These are phyloP conservation scores for Aleurites moluccanus DNA, from an alignment of 441 rosid species.

Conservation along the genomic window DNA sequence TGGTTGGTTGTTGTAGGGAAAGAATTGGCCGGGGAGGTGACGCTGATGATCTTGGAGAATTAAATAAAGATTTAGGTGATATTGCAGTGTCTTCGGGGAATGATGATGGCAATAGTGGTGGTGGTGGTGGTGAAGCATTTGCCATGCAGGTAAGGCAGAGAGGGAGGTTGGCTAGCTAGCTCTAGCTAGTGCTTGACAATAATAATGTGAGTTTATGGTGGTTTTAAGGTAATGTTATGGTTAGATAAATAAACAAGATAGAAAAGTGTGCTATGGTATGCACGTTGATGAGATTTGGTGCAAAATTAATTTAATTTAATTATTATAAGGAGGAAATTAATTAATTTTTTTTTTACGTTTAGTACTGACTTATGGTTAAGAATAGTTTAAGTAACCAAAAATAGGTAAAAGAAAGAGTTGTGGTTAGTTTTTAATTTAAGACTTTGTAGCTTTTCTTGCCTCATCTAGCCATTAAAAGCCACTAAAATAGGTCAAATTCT, in stretches of 20 bases:
- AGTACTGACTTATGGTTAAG: constrained; percentile 16
- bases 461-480: not conserved
- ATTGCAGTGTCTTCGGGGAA: not conserved
- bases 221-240: not conserved
- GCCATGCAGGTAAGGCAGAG: constrained; percentile 22
- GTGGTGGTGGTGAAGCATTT: constrained; percentile 4
- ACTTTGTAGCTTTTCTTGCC: not conserved
- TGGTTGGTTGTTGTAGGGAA: constrained; percentile 37
- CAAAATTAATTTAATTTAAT: no score
- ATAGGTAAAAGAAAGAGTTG: constrained; percentile 8
- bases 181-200: not conserved
- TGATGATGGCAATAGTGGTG: not conserved
- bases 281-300: constrained; percentile 24
- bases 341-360: not conserved
- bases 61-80: not conserved
- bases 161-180: not conserved
- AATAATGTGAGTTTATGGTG: not conserved
- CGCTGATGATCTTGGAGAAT: not conserved
- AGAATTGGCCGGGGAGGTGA: constrained; percentile 23
- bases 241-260: not conserved
- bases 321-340: not conserved
- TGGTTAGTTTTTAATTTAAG: not conserved
- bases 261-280: constrained; percentile 18
- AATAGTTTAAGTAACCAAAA: constrained; percentile 9
- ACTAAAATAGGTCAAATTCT: not conserved